A percentile compares a stretch with the other conserved stretches of the same genome.
Evolutionary conservation across 2,329 filamentous ascomycete genomes (phyloP).

Genomic region (Fusarium domesticum): DNA sequence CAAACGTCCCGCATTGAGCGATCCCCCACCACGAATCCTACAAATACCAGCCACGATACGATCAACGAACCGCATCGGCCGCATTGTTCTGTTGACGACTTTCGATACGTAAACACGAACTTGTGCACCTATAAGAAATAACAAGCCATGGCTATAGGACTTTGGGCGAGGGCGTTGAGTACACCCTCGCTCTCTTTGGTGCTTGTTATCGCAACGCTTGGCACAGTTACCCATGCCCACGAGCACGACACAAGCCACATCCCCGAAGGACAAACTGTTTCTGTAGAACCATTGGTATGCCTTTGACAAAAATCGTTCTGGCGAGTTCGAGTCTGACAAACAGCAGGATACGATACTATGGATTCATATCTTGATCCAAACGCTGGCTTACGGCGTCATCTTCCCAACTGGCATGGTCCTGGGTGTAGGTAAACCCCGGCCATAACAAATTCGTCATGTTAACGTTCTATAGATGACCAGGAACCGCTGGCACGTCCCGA

Average conservation of each 20-base stretch:
- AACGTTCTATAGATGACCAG: conserved; percentile 65
- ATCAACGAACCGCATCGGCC: neutral
- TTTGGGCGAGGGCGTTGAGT: conserved; percentile 11
- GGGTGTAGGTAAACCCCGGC: conserved; percentile 58
- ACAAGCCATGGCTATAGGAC: conserved; percentile 20
- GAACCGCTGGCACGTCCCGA: conserved; percentile 90
- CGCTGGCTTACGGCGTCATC: conserved; percentile 82
- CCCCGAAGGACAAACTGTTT: conserved; percentile 65
- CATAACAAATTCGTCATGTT: conserved; percentile 1
- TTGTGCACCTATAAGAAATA: too few species aligned
- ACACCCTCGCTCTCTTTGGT: conserved; percentile 17
- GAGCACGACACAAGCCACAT: conserved; percentile 53
- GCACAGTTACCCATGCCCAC: conserved; percentile 38
- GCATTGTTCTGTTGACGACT: neutral
- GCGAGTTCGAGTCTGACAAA: conserved; percentile 31
- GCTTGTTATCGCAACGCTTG: conserved; percentile 25
- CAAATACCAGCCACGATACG: neutral
- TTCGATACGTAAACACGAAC: neutral
- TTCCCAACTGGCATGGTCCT: conserved; percentile 96
- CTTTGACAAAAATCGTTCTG: neutral
- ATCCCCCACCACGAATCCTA: neutral
- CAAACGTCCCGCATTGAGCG: neutral
- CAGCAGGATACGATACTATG: conserved; percentile 77
- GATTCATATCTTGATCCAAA: conserved; percentile 89
- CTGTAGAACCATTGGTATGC: conserved; percentile 70